Conservation (phyloP, 2,329 filamentous ascomycete species). For the Alternaria triticimaculans region DNA sequence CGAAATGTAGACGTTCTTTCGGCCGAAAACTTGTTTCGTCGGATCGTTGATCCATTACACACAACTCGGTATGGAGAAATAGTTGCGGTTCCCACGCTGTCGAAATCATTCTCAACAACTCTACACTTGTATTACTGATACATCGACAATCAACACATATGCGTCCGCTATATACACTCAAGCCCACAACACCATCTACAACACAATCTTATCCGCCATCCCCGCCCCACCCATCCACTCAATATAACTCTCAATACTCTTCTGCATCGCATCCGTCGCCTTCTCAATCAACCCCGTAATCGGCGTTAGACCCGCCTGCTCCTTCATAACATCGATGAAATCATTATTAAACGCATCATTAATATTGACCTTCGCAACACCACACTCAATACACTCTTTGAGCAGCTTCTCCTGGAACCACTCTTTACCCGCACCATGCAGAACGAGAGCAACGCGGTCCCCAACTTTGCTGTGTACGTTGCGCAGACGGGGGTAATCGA, state of each 20-base stretch:
- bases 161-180: neutral
- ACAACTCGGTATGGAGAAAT: neutral
- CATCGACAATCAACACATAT: neutral
- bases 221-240: constrained; percentile 56
- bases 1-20: neutral
- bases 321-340: constrained; percentile 56
- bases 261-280: constrained; percentile 62
- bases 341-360: constrained; percentile 65
- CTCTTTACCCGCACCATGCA: constrained; percentile 64
- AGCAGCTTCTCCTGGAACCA: constrained; percentile 62
- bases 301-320: constrained; percentile 59
- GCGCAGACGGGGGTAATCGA: constrained; percentile 43
- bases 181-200: neutral
- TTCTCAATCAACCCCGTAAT: constrained; percentile 63
- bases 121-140: neutral
- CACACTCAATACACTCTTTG: constrained; percentile 60
- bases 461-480: constrained; percentile 59
- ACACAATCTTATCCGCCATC: constrained; percentile 33
- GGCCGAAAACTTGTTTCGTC: neutral
- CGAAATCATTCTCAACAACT: neutral
- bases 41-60: neutral
- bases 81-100: neutral
- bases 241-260: constrained; percentile 63
- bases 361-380: constrained; percentile 65
- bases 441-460: constrained; percentile 58